Conservation (phyloP, 441 rosid species). For the Syzygium syzygioides region DNA sequence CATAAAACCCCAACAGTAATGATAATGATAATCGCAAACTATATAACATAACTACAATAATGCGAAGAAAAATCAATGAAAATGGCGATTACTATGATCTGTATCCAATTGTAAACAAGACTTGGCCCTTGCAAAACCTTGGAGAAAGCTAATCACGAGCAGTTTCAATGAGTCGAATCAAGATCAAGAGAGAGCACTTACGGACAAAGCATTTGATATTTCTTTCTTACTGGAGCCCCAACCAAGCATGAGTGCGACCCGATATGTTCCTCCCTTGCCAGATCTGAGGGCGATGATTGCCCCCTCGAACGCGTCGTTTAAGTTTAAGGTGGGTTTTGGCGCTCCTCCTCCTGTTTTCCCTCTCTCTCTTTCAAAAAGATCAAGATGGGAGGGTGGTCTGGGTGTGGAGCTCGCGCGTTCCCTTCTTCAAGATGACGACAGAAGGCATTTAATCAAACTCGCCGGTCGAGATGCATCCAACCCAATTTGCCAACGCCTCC, state of each 20-base stretch:
- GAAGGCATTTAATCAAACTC: neutral
- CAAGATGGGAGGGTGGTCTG: neutral
- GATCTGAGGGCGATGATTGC: neutral
- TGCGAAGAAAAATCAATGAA: neutral
- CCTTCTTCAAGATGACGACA: neutral
- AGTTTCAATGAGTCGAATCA: neutral
- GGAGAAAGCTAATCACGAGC: neutral
- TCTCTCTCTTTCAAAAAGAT: neutral
- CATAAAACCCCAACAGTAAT: neutral
- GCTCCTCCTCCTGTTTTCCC: neutral
- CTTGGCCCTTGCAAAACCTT: neutral
- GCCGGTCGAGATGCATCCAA: neutral
- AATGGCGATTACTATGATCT: neutral
- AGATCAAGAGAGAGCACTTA: conserved; percentile 25
- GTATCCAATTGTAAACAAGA: neutral
- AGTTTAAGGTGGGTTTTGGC: neutral
- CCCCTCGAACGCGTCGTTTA: neutral
- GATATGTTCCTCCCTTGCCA: neutral
- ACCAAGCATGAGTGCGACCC: conserved; percentile 35
- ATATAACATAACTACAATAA: neutral
- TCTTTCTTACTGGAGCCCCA: conserved; percentile 42
- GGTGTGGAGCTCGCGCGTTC: neutral
- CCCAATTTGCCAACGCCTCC: neutral
- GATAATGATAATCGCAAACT: neutral
- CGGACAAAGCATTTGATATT: conserved; percentile 52